These are phyloP conservation scores for Claviceps fusiformis DNA, from an alignment of 2,329 filamentous ascomycete genomes.

Conservation along the genomic window DNA sequence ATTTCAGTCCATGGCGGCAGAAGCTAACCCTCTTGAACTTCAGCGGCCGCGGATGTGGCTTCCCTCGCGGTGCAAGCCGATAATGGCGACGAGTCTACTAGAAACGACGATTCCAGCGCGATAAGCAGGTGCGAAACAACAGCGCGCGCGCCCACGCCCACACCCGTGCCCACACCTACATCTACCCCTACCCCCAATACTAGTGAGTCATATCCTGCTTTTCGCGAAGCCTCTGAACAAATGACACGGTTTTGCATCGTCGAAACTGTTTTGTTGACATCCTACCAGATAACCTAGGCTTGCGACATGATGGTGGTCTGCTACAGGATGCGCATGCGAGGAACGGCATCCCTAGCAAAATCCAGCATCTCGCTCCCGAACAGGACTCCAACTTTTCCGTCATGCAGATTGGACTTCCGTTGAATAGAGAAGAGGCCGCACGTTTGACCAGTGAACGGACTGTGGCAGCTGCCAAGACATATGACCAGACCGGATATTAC, in stretches of 20 bases:
- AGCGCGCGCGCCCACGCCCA: not conserved
- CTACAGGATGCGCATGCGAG: conserved; percentile 22
- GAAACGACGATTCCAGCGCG: not conserved
- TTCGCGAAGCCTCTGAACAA: not conserved
- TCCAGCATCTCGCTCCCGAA: conserved; percentile 43
- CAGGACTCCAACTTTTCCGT: conserved; percentile 49
- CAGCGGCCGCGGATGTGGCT: not conserved
- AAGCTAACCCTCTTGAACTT: not conserved
- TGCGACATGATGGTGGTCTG: not conserved
- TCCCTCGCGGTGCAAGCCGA: not conserved
- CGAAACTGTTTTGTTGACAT: not conserved
- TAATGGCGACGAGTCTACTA: not conserved
- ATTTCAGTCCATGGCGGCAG: not conserved
- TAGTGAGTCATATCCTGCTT: not conserved
- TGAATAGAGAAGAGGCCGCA: conserved; percentile 38
- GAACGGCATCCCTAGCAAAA: conserved; percentile 47
- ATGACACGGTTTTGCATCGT: not conserved
- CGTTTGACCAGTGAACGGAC: conserved; percentile 50
- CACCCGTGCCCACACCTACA: not conserved
- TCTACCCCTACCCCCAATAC: not conserved
- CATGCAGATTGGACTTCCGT: conserved; percentile 44
- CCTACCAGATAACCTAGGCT: not conserved
- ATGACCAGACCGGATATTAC: conserved; percentile 39
- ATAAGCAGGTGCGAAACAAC: not conserved
- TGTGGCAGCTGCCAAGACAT: conserved; percentile 41